A percentile compares a stretch with the other conserved stretches of the same genome.
These are phyloP conservation scores for Polytrichum commune DNA, from an alignment of 225 moss, liverwort and hornwort species.

Conservation along the genomic window DNA sequence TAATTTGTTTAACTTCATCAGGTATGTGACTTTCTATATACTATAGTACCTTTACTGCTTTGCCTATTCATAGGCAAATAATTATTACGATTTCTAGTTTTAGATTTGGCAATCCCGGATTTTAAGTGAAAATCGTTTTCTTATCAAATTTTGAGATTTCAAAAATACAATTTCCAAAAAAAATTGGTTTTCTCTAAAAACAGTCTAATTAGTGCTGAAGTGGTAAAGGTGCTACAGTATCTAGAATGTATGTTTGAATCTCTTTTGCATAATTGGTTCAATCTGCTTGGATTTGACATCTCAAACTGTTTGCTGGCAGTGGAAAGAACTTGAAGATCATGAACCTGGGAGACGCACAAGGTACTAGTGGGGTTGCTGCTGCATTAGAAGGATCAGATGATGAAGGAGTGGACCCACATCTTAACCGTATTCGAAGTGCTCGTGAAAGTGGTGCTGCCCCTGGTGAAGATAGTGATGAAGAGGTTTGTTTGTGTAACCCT, in stretches of 20 bases:
- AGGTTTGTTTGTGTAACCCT: conserved; percentile 25
- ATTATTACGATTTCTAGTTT: too few species aligned
- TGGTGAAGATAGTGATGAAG: conserved; percentile 95
- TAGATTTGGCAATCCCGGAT: too few species aligned
- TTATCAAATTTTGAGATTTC: too few species aligned
- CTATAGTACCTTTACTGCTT: too few species aligned
- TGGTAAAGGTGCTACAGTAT: too few species aligned
- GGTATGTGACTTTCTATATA: conserved; percentile 16
- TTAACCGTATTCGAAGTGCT: conserved; percentile 92
- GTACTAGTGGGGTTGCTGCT: conserved; percentile 84
- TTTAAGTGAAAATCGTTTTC: too few species aligned
- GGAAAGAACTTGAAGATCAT: conserved; percentile 90
- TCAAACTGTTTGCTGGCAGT: conserved; percentile 23
- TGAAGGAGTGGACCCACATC: conserved; percentile 98
- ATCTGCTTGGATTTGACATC: background rate
- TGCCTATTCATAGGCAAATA: too few species aligned
- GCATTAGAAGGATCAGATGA: conserved; percentile 95
- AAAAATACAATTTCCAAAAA: too few species aligned
- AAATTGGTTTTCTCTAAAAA: too few species aligned
- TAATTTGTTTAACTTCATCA: conserved; percentile 89
- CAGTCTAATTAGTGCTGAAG: too few species aligned
- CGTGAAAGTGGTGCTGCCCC: conserved; percentile 72
- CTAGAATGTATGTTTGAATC: background rate
- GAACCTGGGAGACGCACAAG: conserved; percentile 94
- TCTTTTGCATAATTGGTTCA: background rate